These are phyloP conservation scores for Alopecurus myosuroides DNA, from an alignment of 176 grass and related monocot species.

Conservation along the genomic window DNA sequence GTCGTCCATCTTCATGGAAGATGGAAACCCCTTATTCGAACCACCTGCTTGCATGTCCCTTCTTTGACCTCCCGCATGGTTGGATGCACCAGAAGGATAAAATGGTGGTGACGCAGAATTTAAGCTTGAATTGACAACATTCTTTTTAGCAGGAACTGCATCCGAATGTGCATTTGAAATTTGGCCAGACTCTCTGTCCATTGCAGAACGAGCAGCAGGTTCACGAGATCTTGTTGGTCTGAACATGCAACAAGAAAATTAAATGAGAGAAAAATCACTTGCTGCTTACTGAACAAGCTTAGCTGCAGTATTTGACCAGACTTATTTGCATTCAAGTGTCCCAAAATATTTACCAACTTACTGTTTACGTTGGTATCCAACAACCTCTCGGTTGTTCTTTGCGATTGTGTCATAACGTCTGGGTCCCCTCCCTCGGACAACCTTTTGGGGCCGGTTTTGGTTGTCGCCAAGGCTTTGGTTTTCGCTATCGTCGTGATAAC, in stretches of 20 bases:
- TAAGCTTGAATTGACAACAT: conserved; percentile 72
- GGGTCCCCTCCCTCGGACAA: conserved; percentile 80
- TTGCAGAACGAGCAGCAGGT: conserved; percentile 28
- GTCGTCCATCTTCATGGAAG: conserved; percentile 47
- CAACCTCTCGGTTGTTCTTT: conserved; percentile 51
- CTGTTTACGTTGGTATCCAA: conserved; percentile 65
- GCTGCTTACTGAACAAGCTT: conserved; percentile 7
- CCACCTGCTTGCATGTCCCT: conserved; percentile 43
- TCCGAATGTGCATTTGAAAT: conserved; percentile 39
- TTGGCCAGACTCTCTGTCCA: conserved; percentile 36
- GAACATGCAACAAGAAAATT: conserved; percentile 20
- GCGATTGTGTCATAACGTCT: conserved; percentile 68
- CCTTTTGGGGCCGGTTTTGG: conserved; percentile 47
- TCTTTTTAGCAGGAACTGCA: conserved; percentile 44
- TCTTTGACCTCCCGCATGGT: conserved; percentile 41
- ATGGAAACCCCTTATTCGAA: conserved; percentile 45
- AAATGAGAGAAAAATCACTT: not conserved
- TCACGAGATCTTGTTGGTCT: conserved; percentile 50
- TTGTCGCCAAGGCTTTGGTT: conserved; percentile 1
- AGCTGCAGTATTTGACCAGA: not conserved
- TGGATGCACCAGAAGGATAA: conserved; percentile 73
- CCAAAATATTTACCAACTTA: conserved; percentile 39
- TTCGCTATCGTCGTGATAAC: conserved; percentile 55
- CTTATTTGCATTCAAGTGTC: not conserved
- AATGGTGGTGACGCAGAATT: conserved; percentile 89